Conservation (phyloP, 768 basidiomycete species). For the Brasilioporus rufonigricans region DNA sequence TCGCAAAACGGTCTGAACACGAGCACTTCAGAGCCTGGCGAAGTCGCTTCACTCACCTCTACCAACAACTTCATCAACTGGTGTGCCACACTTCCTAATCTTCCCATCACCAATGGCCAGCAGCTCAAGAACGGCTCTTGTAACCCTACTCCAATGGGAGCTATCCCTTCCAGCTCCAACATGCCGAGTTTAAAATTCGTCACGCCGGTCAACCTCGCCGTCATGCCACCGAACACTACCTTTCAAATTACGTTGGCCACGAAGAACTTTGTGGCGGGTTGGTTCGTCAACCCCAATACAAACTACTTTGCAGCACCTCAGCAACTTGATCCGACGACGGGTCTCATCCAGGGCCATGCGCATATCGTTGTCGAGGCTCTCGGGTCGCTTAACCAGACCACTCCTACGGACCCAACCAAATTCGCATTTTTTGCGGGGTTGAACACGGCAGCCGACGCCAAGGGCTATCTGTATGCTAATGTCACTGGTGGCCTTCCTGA, state of each 20-base stretch:
- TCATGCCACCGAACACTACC: slow-evolving; percentile 41
- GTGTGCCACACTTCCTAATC: slow-evolving; percentile 45
- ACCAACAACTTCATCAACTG: slow-evolving; percentile 75
- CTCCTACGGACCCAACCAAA: slow-evolving; percentile 44
- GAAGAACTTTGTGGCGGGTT: slow-evolving; percentile 46
- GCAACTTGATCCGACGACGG: slow-evolving; percentile 41
- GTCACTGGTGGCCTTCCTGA: slow-evolving; percentile 53
- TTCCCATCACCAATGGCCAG: slow-evolving; percentile 61
- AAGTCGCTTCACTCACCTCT: slow-evolving; percentile 59
- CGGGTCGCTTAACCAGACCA: slow-evolving; percentile 45
- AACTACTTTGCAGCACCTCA: slow-evolving; percentile 61
- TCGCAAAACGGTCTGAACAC: slow-evolving; percentile 45
- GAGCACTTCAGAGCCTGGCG: slow-evolving; percentile 36
- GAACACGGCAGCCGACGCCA: slow-evolving; percentile 40
- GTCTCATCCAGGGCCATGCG: slow-evolving; percentile 57
- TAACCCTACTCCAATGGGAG: slow-evolving; percentile 62
- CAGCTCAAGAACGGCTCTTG: slow-evolving; percentile 53
- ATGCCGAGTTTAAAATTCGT: slow-evolving; percentile 58
- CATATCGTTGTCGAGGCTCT: slow-evolving; percentile 62
- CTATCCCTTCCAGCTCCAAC: slow-evolving; percentile 46
- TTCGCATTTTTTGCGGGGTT: slow-evolving; percentile 63
- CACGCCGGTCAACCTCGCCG: slow-evolving; percentile 42
- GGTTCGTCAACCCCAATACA: slow-evolving; percentile 52
- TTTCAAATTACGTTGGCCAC: slow-evolving; percentile 56
- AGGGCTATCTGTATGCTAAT: slow-evolving; percentile 44